phyloP scores from a whole-genome alignment of 768 basidiomycete species.

The Mycena vitilis region DNA sequence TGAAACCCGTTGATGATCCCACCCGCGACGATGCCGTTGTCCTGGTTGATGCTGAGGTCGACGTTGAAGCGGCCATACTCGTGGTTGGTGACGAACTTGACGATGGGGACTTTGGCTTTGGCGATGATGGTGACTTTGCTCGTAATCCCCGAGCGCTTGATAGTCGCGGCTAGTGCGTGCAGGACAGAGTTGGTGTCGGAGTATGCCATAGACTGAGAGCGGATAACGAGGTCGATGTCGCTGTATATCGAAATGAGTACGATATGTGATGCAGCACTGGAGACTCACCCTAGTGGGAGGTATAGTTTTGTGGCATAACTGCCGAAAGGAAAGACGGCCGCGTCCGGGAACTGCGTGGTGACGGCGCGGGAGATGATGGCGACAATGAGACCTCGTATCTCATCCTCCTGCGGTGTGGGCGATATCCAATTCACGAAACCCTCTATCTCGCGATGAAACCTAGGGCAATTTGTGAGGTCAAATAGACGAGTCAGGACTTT shows the following conservation, averaged over 20 bases:
- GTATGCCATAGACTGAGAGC: constrained; percentile 81
- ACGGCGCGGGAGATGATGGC: constrained; percentile 76
- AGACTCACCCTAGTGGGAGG: constrained; percentile 86
- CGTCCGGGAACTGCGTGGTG: constrained; percentile 77
- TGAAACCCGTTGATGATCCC: constrained; percentile 86
- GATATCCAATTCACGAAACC: constrained; percentile 91
- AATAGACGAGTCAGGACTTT: constrained; percentile 3
- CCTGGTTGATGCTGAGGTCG: constrained; percentile 94
- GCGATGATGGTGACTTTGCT: constrained; percentile 86
- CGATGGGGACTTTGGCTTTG: constrained; percentile 95
- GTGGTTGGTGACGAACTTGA: constrained; percentile 90
- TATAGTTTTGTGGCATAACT: constrained; percentile 95
- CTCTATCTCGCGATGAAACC: constrained; percentile 88
- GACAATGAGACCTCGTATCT: constrained; percentile 81
- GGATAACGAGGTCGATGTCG: constrained; percentile 94
- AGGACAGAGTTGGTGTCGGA: constrained; percentile 77
- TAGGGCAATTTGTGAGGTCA: constrained; percentile 44
- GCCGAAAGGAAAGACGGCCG: constrained; percentile 88
- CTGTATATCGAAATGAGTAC: constrained; percentile 53
- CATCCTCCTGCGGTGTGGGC: constrained; percentile 87
- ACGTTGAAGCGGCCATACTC: constrained; percentile 79
- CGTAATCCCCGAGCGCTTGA: constrained; percentile 82
- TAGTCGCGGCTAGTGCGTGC: constrained; percentile 78
- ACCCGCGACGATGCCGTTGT: constrained; percentile 83
- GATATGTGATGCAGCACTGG: neutral